Conservation (phyloP, 164 flowering plant species). For the Cinnamomum chago region DNA sequence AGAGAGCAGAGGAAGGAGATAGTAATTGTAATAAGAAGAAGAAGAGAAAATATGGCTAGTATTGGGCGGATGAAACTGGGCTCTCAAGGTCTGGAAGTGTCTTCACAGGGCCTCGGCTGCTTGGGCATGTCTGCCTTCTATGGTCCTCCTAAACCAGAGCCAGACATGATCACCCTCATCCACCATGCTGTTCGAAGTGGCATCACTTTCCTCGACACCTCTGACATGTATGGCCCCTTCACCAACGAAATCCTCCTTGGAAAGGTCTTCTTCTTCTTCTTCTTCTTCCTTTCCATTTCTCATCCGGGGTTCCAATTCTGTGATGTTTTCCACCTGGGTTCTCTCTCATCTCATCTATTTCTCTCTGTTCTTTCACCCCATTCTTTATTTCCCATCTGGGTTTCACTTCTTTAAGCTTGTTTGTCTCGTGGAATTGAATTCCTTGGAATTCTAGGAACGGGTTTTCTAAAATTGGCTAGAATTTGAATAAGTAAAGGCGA, state of each 20-base stretch:
- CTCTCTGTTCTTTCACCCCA: too few relatives aligned
- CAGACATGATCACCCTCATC: constrained; percentile 5
- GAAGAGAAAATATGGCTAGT: not conserved
- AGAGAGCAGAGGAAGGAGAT: too few relatives aligned
- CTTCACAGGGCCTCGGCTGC: constrained; percentile 28
- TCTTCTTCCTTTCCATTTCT: too few relatives aligned
- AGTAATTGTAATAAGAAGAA: not conserved
- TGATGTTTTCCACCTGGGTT: too few relatives aligned
- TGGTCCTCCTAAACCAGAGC: constrained; percentile 8
- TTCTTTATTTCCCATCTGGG: not conserved
- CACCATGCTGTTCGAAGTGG: constrained; percentile 5
- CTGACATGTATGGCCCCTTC: constrained; percentile 7
- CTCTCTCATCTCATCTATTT: too few relatives aligned
- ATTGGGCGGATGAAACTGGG: constrained; percentile 28
- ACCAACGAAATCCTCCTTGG: not conserved
- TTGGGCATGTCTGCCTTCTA: constrained; percentile 33
- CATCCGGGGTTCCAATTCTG: not conserved
- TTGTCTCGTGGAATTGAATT: too few relatives aligned
- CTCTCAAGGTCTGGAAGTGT: constrained; percentile 27
- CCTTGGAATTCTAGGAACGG: too few relatives aligned
- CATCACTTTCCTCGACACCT: not conserved
- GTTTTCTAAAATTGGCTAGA: not conserved
- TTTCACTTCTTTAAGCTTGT: not conserved
- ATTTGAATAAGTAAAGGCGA: not conserved
- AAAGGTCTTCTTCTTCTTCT: too few relatives aligned